Base-by-base conservation (phyloP, 129 eudicot genomes). In the Saposhnikovia divaricata region DNA sequence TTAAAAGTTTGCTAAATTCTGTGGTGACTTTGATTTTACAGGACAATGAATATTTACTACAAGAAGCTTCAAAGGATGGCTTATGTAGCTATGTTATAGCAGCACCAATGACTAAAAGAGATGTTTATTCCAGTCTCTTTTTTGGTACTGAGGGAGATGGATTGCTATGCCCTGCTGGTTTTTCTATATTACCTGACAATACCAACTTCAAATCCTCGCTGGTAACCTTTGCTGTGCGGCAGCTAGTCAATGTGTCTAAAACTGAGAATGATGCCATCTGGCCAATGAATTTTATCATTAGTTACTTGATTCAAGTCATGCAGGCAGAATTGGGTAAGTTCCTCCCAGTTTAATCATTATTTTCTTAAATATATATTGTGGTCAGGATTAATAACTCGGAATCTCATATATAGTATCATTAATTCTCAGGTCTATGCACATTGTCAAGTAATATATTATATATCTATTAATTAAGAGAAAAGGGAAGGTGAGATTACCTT, bases 21-120 rank as follows among this genome's bases (percentile, higher is more conserved):
- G 23, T 40, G 55, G 47, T 51, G 43, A 21, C 44, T 48, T 34
- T 18, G 9, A 51, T 76, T 76, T 76, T 27, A 75, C 43, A 76
- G 79, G 79, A 47, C 0, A 1, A 6, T 44, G 79, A 76, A 40
- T 76, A 47, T 76, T 68, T 76, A 19, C 57, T 76, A 5, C 79
- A 48, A 76, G 79, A 76, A 59, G 44, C 79, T 48, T 76, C 79
- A 76, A 37, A 15, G 46, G 79, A 50, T 76, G 68, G 63, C 16
- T 25, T 68, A 31, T 68, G 39, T 68, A 27, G 40, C 73, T 68
- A 27, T 15, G 42, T 68, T 68, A 15, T 68, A 31, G 73, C 73
- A 68, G 73, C 73, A 68, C 73, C 73, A 31, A 27, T 68, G 73
- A 68, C 73, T 25, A 15, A 68, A 31, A 28, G 69, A 61, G 73